Base-by-base conservation (phyloP, 805 yeast genomes). In the Yarrowia alimentaria region DNA sequence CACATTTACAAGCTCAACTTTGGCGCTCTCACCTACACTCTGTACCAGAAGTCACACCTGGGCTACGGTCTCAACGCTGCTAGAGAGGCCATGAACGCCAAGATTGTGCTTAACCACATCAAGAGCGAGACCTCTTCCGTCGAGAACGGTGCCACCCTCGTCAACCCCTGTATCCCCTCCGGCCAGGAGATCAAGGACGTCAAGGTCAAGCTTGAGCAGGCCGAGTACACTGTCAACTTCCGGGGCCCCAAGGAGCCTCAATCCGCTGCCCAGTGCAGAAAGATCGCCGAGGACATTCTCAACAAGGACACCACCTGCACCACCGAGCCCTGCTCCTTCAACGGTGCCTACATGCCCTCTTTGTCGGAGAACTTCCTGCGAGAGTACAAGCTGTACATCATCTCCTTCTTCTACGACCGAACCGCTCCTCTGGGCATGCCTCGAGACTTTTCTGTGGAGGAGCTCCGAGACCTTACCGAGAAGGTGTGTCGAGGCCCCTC, bases 21-120 rank as follows among this genome's bases (percentile, higher is more conserved):
- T 67, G 98, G 96, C 54, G 84, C 83, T 53, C 75, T 86, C 57
- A 77, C 83, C 45, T 93, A 86, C 65, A 74, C 76, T 10, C 76
- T 93, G 57, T 93, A 94, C 69, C 99, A 93, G 70, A 89, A 81
- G 68, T 88, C 96, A 25, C 98, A 93, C 68, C 75, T 93, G 58
- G 97, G 97, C 28, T 93, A 86, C 65, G 99, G 99, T 30, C 78
- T 93, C 64, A 89, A 85, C 85, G 84, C 88, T 69, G 99, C 96
- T 28, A 79, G 96, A 71, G 80, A 83, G 67, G 85, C 82, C 71
- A 75, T 93, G 55, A 85, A 90, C 65, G 61, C 77, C 10, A 68
- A 77, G 47, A 75, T 93, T 31, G 74, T 88, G n/a, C 68, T 74
- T 56, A 65, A 74, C 45, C 63, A 69, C 37, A 51, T 60, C 51